These are phyloP conservation scores for Suhomyces terraborum DNA, from an alignment of 1,139 yeast genomes.

Conservation along the genomic window DNA sequence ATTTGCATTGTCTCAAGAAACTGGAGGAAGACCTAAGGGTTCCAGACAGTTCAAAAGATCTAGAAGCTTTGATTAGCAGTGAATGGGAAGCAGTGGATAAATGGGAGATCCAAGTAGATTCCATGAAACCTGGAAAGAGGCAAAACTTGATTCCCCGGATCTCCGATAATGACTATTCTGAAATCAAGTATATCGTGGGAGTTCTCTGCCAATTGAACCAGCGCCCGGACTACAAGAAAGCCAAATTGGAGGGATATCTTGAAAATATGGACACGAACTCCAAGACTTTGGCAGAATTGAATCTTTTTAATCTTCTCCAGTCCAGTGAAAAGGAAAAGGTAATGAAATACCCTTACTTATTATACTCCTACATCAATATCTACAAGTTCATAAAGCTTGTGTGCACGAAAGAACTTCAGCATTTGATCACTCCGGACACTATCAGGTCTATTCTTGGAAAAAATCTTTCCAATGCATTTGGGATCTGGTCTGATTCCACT, in stretches of 20 bases:
- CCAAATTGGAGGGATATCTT: constrained; percentile 7
- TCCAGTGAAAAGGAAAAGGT: constrained; percentile 58
- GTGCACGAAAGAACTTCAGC: constrained; percentile 40
- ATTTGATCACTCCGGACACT: constrained; percentile 38
- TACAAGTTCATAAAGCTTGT: constrained; percentile 52
- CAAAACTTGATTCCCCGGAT: constrained; percentile 33
- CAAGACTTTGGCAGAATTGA: constrained; percentile 23
- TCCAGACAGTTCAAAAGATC: constrained; percentile 27
- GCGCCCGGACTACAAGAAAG: constrained; percentile 8
- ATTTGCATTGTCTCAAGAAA: constrained; percentile 25
- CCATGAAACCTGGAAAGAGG: constrained; percentile 33
- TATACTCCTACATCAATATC: constrained; percentile 52
- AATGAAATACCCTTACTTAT: constrained; percentile 49
- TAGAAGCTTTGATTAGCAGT: constrained; percentile 20
- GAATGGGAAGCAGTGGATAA: constrained; percentile 33
- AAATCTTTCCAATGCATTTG: constrained; percentile 75
- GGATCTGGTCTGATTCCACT: constrained; percentile 59
- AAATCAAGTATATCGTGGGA: constrained; percentile 38
- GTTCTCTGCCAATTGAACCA: constrained; percentile 31
- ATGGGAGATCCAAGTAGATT: constrained; percentile 40
- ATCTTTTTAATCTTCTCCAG: constrained; percentile 50
- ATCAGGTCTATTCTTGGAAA: constrained; percentile 58
- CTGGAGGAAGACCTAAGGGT: constrained; percentile 23
- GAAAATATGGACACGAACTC: constrained; percentile 17
- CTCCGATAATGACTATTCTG: constrained; percentile 41